Base-by-base conservation (phyloP, 2,329 filamentous ascomycete species). In the Diaporthe sp. region DNA sequence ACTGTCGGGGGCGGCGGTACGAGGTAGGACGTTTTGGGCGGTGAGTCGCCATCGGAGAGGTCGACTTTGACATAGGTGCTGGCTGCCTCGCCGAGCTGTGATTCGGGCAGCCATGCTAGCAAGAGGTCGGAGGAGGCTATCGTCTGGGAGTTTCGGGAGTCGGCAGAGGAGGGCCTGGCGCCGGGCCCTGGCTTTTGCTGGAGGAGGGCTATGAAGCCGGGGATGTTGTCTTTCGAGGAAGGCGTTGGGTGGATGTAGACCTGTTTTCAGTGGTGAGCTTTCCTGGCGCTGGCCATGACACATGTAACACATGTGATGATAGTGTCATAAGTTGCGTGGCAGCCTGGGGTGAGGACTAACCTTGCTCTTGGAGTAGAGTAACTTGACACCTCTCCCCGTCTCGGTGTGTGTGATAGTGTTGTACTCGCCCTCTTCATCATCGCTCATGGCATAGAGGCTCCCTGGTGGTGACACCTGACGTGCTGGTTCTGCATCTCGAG, bases 291-390 rank as follows among this genome's bases (percentile, higher is more conserved):
- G 12, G 58, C 2, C 46, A 39, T 25, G 34, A 42, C 22, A 42
- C 46, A 53, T 44, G 62, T 8, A 34, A 49, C 10, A 31, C 39
- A 49, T 59, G 39, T 46, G 28, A 31, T 42, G 42, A 34, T 71
- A 19, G 34, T 42, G 49, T 17, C 12, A n/a, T 42, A 17, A 12
- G 10, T 19, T 55, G 58, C 37, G 5, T 12, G n/a, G 71, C 62
- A 51, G 3, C 3, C 9, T 6, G 25, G 34, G 34, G 58, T 4
- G 37, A 55, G n/a, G 39, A 58, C 49, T 51, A 80, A 94, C 94
- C 89, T 98, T 99, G 93, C 95, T 98, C 87, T 99, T 99, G 28
- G 95, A 96, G 81, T 94, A 98, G 19, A 99, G 88, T 44, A 99
- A 88, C 86, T 98, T 99, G 61, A 99, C 97, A 2, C 96, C 97